Percentiles rank a stretch among this genome's conserved stretches.
These are phyloP conservation scores for Pseudogymnoascus sp. DNA, from an alignment of 2,329 filamentous ascomycete genomes.

Conservation along the genomic window DNA sequence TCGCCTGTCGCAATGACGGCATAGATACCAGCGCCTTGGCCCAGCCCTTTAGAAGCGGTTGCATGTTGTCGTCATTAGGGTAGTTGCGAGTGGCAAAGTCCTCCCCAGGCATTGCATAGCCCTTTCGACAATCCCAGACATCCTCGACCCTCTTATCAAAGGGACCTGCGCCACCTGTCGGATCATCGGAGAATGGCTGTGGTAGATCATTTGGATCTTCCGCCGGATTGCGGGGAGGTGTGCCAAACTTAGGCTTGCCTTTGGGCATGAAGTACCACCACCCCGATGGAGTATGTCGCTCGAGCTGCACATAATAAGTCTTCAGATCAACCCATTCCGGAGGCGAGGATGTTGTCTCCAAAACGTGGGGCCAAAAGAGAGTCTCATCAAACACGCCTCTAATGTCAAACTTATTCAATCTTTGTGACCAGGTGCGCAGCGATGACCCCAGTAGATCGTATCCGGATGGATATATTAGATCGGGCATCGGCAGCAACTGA, in stretches of 20 bases:
- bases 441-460: neutral
- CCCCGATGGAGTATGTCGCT: neutral
- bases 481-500: neutral
- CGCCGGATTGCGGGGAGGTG: neutral
- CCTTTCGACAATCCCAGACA: neutral
- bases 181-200: neutral
- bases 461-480: neutral
- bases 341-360: neutral
- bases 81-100: neutral
- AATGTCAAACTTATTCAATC: neutral
- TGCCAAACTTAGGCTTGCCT: neutral
- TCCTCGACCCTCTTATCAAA: neutral
- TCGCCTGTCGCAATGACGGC: neutral
- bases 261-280: neutral
- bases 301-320: neutral
- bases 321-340: neutral
- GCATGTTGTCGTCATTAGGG: neutral
- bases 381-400: neutral
- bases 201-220: neutral
- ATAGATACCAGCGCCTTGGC: neutral
- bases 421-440: neutral
- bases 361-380: neutral
- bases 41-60: neutral
- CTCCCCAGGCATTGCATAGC: neutral
- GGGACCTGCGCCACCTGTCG: neutral